Evolutionary conservation across 768 basidiomycete species (phyloP), one percentile per base, ranked within the genome.

Genomic region (Termitomyces sp.): DNA sequence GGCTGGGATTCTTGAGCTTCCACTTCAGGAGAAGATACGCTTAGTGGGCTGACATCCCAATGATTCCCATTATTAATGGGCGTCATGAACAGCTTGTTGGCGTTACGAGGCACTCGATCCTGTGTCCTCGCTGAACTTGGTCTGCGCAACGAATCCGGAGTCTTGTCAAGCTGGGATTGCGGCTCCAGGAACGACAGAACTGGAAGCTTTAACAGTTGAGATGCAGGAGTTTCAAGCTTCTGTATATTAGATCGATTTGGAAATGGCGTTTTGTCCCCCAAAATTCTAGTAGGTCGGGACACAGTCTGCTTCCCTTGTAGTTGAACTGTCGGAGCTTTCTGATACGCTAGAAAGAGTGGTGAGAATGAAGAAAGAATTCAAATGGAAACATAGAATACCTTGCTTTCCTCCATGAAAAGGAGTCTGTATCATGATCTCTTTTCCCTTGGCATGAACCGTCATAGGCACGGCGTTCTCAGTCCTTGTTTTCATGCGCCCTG

Each of bases 191-290:
- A 64, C 51, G 61, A 68, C 37, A 61, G 68, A 49, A 63, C 73
- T n/a, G 53, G 75, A 63, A 66, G 75, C 70, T 71, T 78, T 56
- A 35, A 71, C 23, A 61, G 51, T 57, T 73, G 59, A 43, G 73
- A 57, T 49, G 74, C 60, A 56, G 73, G 75, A 23, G 71, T 76
- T 52, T 74, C 72, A 59, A 66, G 72, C 16, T 67, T 63, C 29
- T 65, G 57, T 8, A 62, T 58, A 16, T 61, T 68, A 32, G 71
- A 71, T 37, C 87, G 84, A 66, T 90, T 91, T 3, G 84, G 82
- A 62, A 86, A 85, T 1, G 89, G 89, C 1, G 89, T 92, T 70
- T 88, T 90, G 72, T 92, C 89, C 25, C 77, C 77, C 8, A 92
- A 74, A 1, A 87, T 85, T 12, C 83, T 80, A 6, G 69, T 65